Base-by-base conservation (phyloP, 305 asterid genomes). In the Fraxinus latifolia region DNA sequence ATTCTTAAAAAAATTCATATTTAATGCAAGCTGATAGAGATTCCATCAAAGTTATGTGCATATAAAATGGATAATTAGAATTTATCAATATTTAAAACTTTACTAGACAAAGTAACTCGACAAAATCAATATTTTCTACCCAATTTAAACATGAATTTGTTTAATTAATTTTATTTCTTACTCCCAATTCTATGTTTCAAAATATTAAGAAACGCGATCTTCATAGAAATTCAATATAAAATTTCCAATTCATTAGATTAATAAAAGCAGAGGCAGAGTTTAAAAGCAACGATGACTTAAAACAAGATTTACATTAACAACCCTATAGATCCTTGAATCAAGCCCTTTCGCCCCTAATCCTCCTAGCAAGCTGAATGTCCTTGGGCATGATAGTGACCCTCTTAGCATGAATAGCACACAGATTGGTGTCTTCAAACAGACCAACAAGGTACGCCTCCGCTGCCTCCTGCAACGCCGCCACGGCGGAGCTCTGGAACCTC, bases 371-470 rank as follows among this genome's bases (percentile, higher is more conserved):
- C 83, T 86, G 89, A 7, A 88, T 88, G 65, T 88, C 91, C 84
- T 88, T 88, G 4, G 91, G 89, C 89, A 88, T 88, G 23, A 88
- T 86, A 0, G 89, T 88, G 1, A 87, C 90, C 60, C 90, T 86
- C 88, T 88, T 88, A 31, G 91, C 91, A 31, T 88, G 89, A 77
- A 88, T 88, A 0, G 91, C 91, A 37, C 91, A 86, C 60, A 90
- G 82, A 32, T 92, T 92, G 0, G 96, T 92, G 1, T 92, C 94
- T 84, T 92, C 93, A 31, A 92, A 90, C 34, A 92, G 86, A 0
- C 96, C 94, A 0, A 92, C 96, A 2, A 92, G 87, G 55, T 90
- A 89, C 0, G 88, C 91, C 81, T 89, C 91, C 2, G 91, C 91
- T 34, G 91, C 90, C 82, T 88, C 91, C 82, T 88, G 90, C 36